Percentiles rank a stretch among this genome's conserved stretches.
phyloP scores from a whole-genome alignment of 768 basidiomycete species.

The Trametes cinnabarina region DNA sequence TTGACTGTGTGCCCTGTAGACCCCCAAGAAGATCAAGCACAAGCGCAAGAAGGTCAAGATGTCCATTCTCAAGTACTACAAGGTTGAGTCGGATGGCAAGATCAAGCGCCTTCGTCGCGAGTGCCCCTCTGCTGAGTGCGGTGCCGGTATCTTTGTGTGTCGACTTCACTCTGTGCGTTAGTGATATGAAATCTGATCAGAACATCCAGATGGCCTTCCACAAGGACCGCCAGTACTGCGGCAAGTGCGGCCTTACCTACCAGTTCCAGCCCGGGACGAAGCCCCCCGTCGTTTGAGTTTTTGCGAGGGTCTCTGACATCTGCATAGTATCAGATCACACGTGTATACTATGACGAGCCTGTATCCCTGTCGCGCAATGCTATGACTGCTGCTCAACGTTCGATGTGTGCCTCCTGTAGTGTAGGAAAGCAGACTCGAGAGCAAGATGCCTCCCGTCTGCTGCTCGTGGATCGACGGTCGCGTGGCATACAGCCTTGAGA shows the following conservation, averaged over 20 bases:
- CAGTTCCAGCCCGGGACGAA: slow-evolving; percentile 79
- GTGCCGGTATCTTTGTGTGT: slow-evolving; percentile 82
- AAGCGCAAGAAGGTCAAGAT: slow-evolving; percentile 99
- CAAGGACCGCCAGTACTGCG: slow-evolving; percentile 96
- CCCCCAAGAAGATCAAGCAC: slow-evolving; percentile 99
- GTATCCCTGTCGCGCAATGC: slow-evolving; percentile 17
- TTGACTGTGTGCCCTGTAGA: slow-evolving; percentile 43
- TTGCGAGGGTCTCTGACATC: slow-evolving; percentile 1
- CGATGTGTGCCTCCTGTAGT: too few species aligned
- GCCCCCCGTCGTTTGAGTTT: slow-evolving; percentile 62
- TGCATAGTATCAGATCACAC: slow-evolving; percentile 20
- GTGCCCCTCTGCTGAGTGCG: slow-evolving; percentile 80
- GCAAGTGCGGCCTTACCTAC: slow-evolving; percentile 89
- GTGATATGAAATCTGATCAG: not conserved
- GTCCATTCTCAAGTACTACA: slow-evolving; percentile 99
- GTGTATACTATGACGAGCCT: slow-evolving; percentile 21
- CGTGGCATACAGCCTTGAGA: not conserved
- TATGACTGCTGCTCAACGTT: slow-evolving; percentile 3
- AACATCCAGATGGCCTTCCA: slow-evolving; percentile 91
- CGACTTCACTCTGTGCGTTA: too few species aligned
- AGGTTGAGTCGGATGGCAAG: slow-evolving; percentile 99
- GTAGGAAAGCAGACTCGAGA: too few species aligned
- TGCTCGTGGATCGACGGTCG: not conserved
- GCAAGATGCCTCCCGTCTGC: too few species aligned
- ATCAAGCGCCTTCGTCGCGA: slow-evolving; percentile 99